Base-by-base conservation (phyloP, 306 rosid genomes). In the Urtica urens region DNA sequence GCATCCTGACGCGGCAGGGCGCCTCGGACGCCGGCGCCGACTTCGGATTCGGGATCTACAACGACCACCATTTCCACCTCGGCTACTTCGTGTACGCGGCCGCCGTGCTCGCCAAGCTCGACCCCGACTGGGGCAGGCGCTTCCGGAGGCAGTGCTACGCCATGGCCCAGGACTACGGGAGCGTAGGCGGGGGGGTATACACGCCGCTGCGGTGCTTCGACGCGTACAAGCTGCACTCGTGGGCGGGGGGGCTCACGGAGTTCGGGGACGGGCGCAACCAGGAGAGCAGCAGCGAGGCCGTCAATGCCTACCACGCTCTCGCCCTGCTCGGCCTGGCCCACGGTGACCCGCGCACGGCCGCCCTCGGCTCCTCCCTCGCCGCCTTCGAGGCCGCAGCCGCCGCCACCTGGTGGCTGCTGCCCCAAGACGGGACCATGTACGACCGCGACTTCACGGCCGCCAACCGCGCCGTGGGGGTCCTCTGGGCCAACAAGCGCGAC, bases 221-320 rank as follows among this genome's bases (percentile, higher is more conserved):
- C 43, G 54, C 64, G 4, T 88, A 72, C 22, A 65, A 53, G 31
- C 56, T 88, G 57, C 97, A 88, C 51, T 88, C 97, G 2, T 88
- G 97, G 97, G 95, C 95, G 13, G 77, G 82, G 18, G 95, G 97
- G 15, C 58, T 88, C 47, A 71, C 82, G 14, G 97, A 88, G 57
- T 88, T 77, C 29, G 67, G 65, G 0, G 97, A 84, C 25, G 95
- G 97, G 42, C 70, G 97, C 57, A 84, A 84, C 23, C 93, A 88
- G 30, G 95, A 88, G 66, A 84, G 95, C 64, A 70, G 93, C 0
- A 81, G 97, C 18, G 95, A 88, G 59, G 93, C 93, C 0, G 72
- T 88, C 25, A 74, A 75, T 61, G 95, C 78, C 3, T 88, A 88
- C 46, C 84, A 88, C 33, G 70, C 97, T 3, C 93, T 93, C 16